Base-by-base conservation (phyloP, 139 green algal species). In the Pleodorina starrii region DNA sequence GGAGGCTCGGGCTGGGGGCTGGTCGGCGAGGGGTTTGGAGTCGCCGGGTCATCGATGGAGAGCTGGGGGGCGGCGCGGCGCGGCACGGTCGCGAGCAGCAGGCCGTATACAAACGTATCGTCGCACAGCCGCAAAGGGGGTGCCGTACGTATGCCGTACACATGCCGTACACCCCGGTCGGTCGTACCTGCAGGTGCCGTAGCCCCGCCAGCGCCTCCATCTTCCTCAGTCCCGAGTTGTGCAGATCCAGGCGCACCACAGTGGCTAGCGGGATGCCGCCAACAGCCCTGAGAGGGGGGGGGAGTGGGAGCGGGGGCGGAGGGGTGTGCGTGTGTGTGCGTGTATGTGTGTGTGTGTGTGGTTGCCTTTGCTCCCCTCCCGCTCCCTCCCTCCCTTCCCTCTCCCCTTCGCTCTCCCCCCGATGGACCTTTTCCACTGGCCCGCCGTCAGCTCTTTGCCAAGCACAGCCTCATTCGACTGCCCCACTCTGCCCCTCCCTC, bases 241-340 rank as follows among this genome's bases (percentile, higher is more conserved):
- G 91, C 29, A 97, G 82, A 32, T 94, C 92, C 51, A 97, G 92
- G 12, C 92, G 90, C 3, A 90, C 93, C 36, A 96, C 38, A 40
- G 60, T 71, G 9, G 36, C 38, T 75, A 94, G 87, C 29, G 27
- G n/a, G 19, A 29, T 19, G 38, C 83, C 82, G 77, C 44, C 44
- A 32, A 84, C 85, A 51, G 42, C 68, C 71, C 79, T 84, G 74
- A 16, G 35, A 32, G 50, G 48, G 50, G 44, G 46, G 68, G 68
- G 68, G 68, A 73, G 63, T 16, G 2, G 63, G 27, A 73, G 35
- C 1, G 68, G 32, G 68, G 19, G 68, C 3, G 46, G 68, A 32
- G 36, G 46, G 68, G 68, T 48, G 63, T 17, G 29, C 63, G 19
- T 35, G 29, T 2, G 63, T 73, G 25, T 32, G 54, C 7, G 29